These are phyloP conservation scores for Penicillium crystallinum DNA, from an alignment of 495 filamentous ascomycete genomes.

Conservation along the genomic window DNA sequence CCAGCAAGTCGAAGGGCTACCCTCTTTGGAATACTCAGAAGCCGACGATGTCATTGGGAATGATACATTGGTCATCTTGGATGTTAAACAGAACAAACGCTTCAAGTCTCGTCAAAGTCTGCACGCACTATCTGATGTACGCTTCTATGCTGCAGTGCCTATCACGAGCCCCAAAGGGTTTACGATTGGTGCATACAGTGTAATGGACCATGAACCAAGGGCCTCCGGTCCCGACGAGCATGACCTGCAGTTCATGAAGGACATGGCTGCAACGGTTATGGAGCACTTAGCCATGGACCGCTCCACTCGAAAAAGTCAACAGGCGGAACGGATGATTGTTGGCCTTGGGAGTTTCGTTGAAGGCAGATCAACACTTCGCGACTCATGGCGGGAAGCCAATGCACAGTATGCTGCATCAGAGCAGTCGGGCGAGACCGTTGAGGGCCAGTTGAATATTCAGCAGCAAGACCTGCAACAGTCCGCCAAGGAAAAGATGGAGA, in stretches of 20 bases:
- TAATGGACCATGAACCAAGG: slow-evolving; percentile 47
- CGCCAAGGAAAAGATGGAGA: background rate
- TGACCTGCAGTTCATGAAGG: slow-evolving; percentile 27
- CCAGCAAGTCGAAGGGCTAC: slow-evolving; percentile 26
- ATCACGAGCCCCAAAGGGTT: slow-evolving; percentile 52
- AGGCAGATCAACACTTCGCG: slow-evolving; percentile 20
- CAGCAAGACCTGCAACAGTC: slow-evolving; percentile 19
- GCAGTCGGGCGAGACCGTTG: slow-evolving; percentile 6
- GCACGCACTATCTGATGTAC: slow-evolving; percentile 26
- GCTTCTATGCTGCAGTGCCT: slow-evolving; percentile 58
- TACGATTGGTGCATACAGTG: slow-evolving; percentile 56
- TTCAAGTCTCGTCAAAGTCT: slow-evolving; percentile 23
- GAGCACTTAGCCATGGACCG: slow-evolving; percentile 16
- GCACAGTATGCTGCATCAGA: slow-evolving; percentile 9
- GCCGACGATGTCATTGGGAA: slow-evolving; percentile 15
- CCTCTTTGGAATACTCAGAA: background rate
- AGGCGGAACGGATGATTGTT: slow-evolving; percentile 25
- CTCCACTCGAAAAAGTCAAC: background rate
- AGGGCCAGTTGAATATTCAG: slow-evolving; percentile 19
- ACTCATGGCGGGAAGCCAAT: slow-evolving; percentile 18
- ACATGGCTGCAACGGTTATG: slow-evolving; percentile 28
- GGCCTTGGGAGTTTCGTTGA: slow-evolving; percentile 32
- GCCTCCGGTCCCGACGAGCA: slow-evolving; percentile 10
- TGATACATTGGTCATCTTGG: slow-evolving; percentile 17
- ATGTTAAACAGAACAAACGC: slow-evolving; percentile 21